Base-by-base conservation (phyloP, 306 rosid genomes). In the Trifolium dubium region DNA sequence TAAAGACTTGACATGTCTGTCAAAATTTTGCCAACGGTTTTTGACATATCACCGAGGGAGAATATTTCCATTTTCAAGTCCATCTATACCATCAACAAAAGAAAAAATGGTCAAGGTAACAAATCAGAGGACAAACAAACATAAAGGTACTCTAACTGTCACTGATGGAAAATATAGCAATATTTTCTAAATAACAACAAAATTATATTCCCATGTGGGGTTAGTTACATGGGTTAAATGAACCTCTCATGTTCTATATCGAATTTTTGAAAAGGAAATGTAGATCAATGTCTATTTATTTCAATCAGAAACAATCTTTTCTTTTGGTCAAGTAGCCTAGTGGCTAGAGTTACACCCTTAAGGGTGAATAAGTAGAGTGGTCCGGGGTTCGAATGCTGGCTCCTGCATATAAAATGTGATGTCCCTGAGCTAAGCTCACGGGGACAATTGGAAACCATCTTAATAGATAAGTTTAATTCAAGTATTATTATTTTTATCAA, bases 1-100 rank as follows among this genome's bases (percentile, higher is more conserved):
- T 93, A 93, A 61, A 91, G 92, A 80, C 97, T 93, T 53, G 97
- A 93, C 98, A 93, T 91, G 85, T 87, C 94, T 8, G 92, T 91
- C 90, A 91, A 51, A 77, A 91, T 60, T 83, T 89, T 91, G 53
- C 98, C 97, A 66, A 93, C 88, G 41, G 81, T 79, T 89, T 88
- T 93, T 74, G 98, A 88, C 64, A 87, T 81, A 86, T 91, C 98
- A 53, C 97, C 98, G 55, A 93, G 85, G 72, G 98, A 93, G 86
- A 89, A 93, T 73, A 93, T 89, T 81, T 93, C 98, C 92, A 89
- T 69, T 82, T 91, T 93, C 90, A 93, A 83, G 91, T 93, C 98
- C 98, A 93, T 89, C 98, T 93, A 78, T 82, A 83, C 61, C 72
- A 85, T 82, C 67, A 73, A 82, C 75, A 70, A 83, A 71, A 69